Evolutionary conservation across 352 stramenopile species (phyloP), one percentile per base, ranked within the genome.

Genomic region (Phytophthora tubulina): DNA sequence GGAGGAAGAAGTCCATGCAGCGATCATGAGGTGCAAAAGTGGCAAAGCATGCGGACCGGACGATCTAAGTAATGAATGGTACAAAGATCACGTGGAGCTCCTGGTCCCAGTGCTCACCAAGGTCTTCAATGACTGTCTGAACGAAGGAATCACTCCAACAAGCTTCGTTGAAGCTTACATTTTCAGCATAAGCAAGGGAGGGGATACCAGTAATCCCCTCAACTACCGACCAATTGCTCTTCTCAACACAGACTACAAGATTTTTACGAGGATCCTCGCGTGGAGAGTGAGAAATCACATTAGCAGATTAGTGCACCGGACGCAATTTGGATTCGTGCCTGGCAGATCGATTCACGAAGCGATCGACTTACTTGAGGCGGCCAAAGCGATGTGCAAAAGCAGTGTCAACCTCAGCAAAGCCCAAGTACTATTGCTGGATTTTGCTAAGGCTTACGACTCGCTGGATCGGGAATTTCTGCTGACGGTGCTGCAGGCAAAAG

Each of bases 171-270:
- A 66, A 32, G 45, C 46, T 5, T 49, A 21, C 15, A 66, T 66
- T n/a, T 66, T 66, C 21, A 63, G 41, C 14, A 53, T 63, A 6
- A 31, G 27, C 14, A 63, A 70, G 38, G 42, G 52, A 0, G 52
- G 36, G 0, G 35, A 62, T 27, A 4, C 0, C n/a, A 3, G 0
- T n/a, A 50, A 64, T 10, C 54, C 54, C 0, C 8, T 49, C 0
- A 71, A 65, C 31, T 65, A 71, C n/a, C 7, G 63, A 4, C 61
- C 61, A 0, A 68, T 68, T 5, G 61, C 61, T 1, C 7, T 68
- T 10, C 11, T 68, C 0, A 71, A 65, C 30, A 36, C 27, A 0
- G 63, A 71, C 3, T 71, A 71, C 38, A 71, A 71, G 14, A 58
- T 55, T 0, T 48, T 71, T 3, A 60, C 54, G 0, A 14, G 53